phyloP scores from a whole-genome alignment of 2,329 filamentous ascomycete species.

The Fusarium begoniae region DNA sequence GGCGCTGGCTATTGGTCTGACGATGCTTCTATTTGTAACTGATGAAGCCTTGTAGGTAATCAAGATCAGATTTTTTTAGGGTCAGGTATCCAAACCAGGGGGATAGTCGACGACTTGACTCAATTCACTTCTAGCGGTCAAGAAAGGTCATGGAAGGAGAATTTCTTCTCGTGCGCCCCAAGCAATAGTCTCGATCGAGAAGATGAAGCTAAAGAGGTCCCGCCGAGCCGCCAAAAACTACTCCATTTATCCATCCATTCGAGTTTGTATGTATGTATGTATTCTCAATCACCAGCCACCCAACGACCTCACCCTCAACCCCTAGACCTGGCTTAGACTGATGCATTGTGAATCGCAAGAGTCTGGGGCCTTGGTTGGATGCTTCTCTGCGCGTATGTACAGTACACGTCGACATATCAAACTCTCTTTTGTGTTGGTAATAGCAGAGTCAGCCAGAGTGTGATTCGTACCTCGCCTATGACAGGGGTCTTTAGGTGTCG shows the following conservation, averaged over 20 bases:
- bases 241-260: slow-evolving; percentile 25
- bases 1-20: slow-evolving; percentile 39
- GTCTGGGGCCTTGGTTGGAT: background rate
- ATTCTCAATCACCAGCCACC: slow-evolving; percentile 13
- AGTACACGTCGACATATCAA: background rate
- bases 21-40: slow-evolving; percentile 32
- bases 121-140: slow-evolving; percentile 9
- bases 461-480: slow-evolving; percentile 35
- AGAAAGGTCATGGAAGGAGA: background rate
- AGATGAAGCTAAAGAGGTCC: slow-evolving; percentile 14
- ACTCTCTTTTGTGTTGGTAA: background rate
- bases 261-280: background rate
- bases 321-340: slow-evolving; percentile 6
- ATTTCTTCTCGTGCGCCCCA: background rate
- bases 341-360: slow-evolving; percentile 32
- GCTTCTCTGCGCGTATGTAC: background rate
- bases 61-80: background rate
- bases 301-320: background rate
- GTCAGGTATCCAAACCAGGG: background rate
- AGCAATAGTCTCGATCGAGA: slow-evolving; percentile 21
- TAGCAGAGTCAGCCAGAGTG: slow-evolving; percentile 7
- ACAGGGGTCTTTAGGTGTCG: slow-evolving; percentile 34
- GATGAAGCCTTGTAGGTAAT: background rate
- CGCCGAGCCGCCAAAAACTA: slow-evolving; percentile 28
- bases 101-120: background rate